Evolutionary conservation across 1,284 basidiomycete species (phyloP).

Genomic region (Termitomyces sp.): DNA sequence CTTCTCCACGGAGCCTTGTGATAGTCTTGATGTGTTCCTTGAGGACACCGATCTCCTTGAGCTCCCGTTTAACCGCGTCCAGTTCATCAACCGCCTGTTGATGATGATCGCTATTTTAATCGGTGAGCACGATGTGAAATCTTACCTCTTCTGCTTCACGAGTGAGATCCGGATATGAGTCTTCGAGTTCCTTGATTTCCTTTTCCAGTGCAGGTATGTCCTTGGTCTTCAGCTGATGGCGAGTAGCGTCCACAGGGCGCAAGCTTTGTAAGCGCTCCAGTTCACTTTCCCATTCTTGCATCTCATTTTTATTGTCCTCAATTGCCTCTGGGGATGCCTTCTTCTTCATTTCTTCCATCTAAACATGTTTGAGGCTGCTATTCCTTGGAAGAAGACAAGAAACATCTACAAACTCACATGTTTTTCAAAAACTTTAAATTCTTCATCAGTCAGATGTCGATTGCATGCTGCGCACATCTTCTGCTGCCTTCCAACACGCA

Average conservation of each 20-base stretch:
- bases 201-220: conserved; percentile 68
- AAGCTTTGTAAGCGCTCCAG: conserved; percentile 55
- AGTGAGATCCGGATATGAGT: conserved; percentile 45
- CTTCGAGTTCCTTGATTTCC: conserved; percentile 56
- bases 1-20: conserved; percentile 59
- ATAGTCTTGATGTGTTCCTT: conserved; percentile 65
- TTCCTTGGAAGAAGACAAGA: neutral
- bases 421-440: conserved; percentile 62
- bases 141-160: conserved; percentile 55
- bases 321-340: conserved; percentile 38
- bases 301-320: conserved; percentile 39
- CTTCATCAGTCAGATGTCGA: conserved; percentile 59
- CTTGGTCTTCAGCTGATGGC: conserved; percentile 47
- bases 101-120: conserved; percentile 6
- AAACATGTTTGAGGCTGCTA: neutral
- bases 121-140: neutral
- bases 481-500: conserved; percentile 56
- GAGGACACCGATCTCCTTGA: conserved; percentile 61
- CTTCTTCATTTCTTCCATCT: conserved; percentile 56
- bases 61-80: conserved; percentile 42
- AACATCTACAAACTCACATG: conserved; percentile 38
- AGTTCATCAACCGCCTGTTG: conserved; percentile 45
- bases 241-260: conserved; percentile 47
- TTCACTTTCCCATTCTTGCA: conserved; percentile 59
- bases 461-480: conserved; percentile 78